Conservation (phyloP, 2,329 filamentous ascomycete genomes). For the Ophioceras dolichostomum region DNA sequence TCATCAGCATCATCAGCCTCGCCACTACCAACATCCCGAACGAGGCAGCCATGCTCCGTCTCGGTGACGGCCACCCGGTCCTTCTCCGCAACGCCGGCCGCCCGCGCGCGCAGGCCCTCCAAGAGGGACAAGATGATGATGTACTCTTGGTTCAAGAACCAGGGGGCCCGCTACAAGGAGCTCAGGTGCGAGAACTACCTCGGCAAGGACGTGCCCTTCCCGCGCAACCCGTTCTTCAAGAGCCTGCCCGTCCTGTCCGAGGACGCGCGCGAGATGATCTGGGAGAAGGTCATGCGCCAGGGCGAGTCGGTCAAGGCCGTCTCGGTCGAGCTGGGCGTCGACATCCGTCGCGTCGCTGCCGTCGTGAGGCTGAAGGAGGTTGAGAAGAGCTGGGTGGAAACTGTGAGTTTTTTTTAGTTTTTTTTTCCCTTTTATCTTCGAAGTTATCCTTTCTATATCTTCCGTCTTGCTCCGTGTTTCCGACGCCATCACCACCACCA, state of each 20-base stretch:
- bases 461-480: neutral
- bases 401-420: conserved; percentile 3
- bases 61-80: neutral
- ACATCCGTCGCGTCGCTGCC: conserved; percentile 74
- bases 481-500: neutral
- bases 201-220: conserved; percentile 44
- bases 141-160: neutral
- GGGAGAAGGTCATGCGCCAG: conserved; percentile 49
- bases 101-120: neutral
- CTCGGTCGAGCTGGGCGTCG: conserved; percentile 64
- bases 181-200: neutral
- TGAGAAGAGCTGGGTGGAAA: conserved; percentile 68
- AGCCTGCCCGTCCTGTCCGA: conserved; percentile 67
- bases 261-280: conserved; percentile 60
- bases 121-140: no score
- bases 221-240: conserved; percentile 57
- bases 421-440: no score
- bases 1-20: neutral
- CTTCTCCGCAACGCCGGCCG: conserved; percentile 3
- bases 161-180: neutral
- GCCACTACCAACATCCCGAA: neutral
- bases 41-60: neutral
- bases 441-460: no score
- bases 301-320: conserved; percentile 63
- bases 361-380: conserved; percentile 77